Base-by-base conservation (phyloP, 1,284 basidiomycete species). In the Rhodofomes roseus region DNA sequence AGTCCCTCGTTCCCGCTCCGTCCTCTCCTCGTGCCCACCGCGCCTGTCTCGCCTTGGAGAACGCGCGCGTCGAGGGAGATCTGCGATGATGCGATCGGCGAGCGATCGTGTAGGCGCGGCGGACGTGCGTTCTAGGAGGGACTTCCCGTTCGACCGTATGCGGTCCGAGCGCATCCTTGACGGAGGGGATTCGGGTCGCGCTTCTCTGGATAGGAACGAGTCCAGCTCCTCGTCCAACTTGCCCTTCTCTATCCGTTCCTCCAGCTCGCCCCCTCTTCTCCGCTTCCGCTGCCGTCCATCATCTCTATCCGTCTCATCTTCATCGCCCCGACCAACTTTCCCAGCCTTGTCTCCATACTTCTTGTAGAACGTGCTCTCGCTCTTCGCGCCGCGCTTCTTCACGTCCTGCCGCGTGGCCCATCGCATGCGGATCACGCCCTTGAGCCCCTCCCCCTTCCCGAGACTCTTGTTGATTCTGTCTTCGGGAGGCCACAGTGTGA, bases 401-500 rank as follows among this genome's bases (percentile, higher is more conserved):
- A 89, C 79, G 65, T 93, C 90, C 25, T 82, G 80, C 22, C 65
- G 67, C 55, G 74, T 77, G 0, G 90, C 90, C 86, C 87, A 90
- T 37, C 90, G 82, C 81, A 92, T 87, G 60, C 75, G 75, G 43
- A 93, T 78, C 3, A 71, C 65, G 18, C 87, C 88, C 67, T 83
- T 86, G 53, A 90, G 65, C 1, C 85, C 86, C 58, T 85, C 79
- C 16, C 83, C 80, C 59, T 82, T 81, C 16, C 87, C 87, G 29
- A 92, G 73, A 56, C 83, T 87, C 63, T 77, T 81, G 66, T 81
- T 87, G 58, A 92, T 87, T 31, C 89, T 82, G 55, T 89, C 83
- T 68, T 91, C 86, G n/a, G 88, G 82, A 0, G 90, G 88, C 87
- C 90, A 92, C 16, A 90, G 69, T 0, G 83, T 77, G 23, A 89